Percentiles rank a stretch among this genome's conserved stretches.
These are phyloP conservation scores for Malus sylvestris DNA, from an alignment of 306 rosid genomes.

Conservation along the genomic window DNA sequence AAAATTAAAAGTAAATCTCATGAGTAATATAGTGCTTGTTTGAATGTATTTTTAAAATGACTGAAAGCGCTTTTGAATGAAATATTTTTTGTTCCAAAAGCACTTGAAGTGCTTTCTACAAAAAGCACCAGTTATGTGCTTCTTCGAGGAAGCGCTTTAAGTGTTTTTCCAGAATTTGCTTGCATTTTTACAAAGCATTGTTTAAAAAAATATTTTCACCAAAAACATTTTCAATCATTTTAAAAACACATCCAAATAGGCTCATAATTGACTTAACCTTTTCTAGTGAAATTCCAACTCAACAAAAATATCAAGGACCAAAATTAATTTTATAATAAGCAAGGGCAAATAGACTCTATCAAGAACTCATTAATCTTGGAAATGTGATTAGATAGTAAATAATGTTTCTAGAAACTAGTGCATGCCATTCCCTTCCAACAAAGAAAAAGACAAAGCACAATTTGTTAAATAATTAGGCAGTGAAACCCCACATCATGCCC, in stretches of 20 bases:
- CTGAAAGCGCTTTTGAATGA: too few relatives aligned
- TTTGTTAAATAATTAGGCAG: slow-evolving; percentile 19
- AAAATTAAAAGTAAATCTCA: slow-evolving; percentile 6
- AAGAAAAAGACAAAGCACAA: slow-evolving; percentile 20
- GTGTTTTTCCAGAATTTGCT: too few relatives aligned
- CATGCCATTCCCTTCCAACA: slow-evolving; percentile 6
- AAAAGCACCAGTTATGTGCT: too few relatives aligned
- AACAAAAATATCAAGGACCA: slow-evolving; percentile 20
- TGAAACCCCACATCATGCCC: slow-evolving; percentile 38
- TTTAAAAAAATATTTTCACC: too few relatives aligned
- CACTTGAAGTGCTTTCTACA: too few relatives aligned
- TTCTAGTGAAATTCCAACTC: slow-evolving; percentile 51
- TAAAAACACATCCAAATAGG: too few relatives aligned
- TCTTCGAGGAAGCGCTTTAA: too few relatives aligned
- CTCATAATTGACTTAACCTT: slow-evolving; percentile 10
- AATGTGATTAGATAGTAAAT: slow-evolving; percentile 4
- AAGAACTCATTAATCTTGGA: slow-evolving; percentile 8
- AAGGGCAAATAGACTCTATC: background rate
- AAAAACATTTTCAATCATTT: too few relatives aligned
- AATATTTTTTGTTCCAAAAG: too few relatives aligned
- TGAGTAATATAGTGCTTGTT: background rate
- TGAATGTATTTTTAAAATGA: too few relatives aligned
- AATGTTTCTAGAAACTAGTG: slow-evolving; percentile 45
- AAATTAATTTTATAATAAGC: slow-evolving; percentile 1
- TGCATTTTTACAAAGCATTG: too few relatives aligned